Conservation (phyloP, 306 rosid genomes). For the Dalbergia oliveri region DNA sequence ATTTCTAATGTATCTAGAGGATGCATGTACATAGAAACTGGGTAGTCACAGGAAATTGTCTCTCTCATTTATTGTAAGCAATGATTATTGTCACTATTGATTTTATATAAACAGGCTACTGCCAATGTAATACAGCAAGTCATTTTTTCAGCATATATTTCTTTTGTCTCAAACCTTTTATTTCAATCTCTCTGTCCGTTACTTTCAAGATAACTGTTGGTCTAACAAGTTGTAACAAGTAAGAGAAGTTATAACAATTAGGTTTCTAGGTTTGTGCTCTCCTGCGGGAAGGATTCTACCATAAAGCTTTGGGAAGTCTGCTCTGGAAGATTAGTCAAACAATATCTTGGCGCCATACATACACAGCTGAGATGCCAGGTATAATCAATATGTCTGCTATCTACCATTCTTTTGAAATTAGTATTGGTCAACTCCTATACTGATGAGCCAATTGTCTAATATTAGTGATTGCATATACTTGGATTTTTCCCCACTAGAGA, state of each 20-base stretch:
- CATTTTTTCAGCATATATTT: no score
- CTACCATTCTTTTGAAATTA: conserved; percentile 16
- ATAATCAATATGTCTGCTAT: conserved; percentile 23
- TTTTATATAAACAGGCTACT: no score
- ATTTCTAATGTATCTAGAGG: no score
- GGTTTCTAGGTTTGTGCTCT: conserved; percentile 78
- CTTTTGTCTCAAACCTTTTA: no score
- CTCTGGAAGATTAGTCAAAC: conserved; percentile 86
- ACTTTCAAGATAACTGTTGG: no score
- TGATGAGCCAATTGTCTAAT: conserved; percentile 22
- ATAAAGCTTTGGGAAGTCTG: conserved; percentile 93
- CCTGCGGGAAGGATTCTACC: conserved; percentile 92
- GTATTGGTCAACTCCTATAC: conserved; percentile 16
- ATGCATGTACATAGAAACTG: no score
- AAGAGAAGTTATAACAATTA: conserved; percentile 12
- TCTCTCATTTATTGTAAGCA: no score
- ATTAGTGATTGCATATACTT: conserved; percentile 28
- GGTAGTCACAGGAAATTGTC: no score
- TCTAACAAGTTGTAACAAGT: no score
- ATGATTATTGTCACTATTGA: no score
- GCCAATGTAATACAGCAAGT: no score
- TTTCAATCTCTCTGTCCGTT: no score
- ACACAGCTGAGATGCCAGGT: conserved; percentile 87
- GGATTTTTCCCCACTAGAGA: background rate
- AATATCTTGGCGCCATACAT: conserved; percentile 83